Conservation (phyloP, 2,329 filamentous ascomycete species). For the Lasiodiplodia theobromae region DNA sequence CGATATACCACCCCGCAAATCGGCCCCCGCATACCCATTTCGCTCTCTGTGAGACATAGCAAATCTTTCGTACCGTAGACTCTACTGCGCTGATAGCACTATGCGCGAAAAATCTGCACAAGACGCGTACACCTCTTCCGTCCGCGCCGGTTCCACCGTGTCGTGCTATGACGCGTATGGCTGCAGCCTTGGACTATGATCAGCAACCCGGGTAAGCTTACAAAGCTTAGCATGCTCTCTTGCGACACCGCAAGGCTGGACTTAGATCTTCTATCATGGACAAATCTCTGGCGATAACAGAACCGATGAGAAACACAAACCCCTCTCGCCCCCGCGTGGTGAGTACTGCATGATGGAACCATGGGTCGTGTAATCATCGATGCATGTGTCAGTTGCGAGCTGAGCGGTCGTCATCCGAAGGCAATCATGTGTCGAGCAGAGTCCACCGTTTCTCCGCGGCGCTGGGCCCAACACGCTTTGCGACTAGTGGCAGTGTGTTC, state of each 20-base stretch:
- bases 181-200: not conserved
- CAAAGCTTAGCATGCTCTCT: slow-evolving; percentile 20
- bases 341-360: not conserved
- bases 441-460: slow-evolving; percentile 71
- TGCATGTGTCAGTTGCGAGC: not conserved
- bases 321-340: not conserved
- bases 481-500: slow-evolving; percentile 71
- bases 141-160: not conserved
- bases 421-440: slow-evolving; percentile 31
- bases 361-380: not conserved
- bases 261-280: not conserved
- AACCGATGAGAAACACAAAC: not conserved
- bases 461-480: slow-evolving; percentile 67
- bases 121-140: slow-evolving; percentile 5
- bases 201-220: slow-evolving; percentile 17
- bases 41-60: slow-evolving; percentile 1
- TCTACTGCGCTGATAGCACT: not conserved
- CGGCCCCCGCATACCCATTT: not conserved
- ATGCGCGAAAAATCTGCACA: not conserved
- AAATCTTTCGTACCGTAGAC: not conserved
- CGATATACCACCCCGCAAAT: not conserved
- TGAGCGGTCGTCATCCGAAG: not conserved
- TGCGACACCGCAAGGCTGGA: not conserved
- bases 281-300: not conserved
- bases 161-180: slow-evolving; percentile 19